Evolutionary conservation across 805 yeast genomes (phyloP).

Genomic region (Candida patagonica): DNA sequence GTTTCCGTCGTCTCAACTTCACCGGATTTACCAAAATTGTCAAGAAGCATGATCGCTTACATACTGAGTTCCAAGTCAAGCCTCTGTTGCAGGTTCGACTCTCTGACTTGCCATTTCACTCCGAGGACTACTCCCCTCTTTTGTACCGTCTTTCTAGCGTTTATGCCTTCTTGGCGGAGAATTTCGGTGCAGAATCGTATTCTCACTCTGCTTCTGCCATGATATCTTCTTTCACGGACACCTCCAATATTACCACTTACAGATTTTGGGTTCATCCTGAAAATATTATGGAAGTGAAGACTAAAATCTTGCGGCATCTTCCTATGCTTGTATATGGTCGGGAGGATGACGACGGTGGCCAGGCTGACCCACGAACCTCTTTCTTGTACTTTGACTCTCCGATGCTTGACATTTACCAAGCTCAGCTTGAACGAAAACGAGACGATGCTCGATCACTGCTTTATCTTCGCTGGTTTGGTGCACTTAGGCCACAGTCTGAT

Average conservation of each 20-base stretch:
- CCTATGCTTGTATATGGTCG: slow-evolving; percentile 78
- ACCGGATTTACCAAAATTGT: slow-evolving; percentile 94
- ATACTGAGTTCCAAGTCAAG: slow-evolving; percentile 78
- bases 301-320: slow-evolving; percentile 85
- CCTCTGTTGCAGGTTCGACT: slow-evolving; percentile 84
- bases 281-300: slow-evolving; percentile 91
- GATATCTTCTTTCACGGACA: slow-evolving; percentile 26
- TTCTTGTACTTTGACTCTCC: slow-evolving; percentile 82
- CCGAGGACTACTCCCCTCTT: slow-evolving; percentile 90
- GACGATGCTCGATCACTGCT: slow-evolving; percentile 58
- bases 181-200: slow-evolving; percentile 34
- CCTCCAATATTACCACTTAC: slow-evolving; percentile 41
- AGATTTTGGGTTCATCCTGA: slow-evolving; percentile 98
- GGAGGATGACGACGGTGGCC: slow-evolving; percentile 29
- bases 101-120: slow-evolving; percentile 80
- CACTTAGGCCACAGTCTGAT: slow-evolving; percentile 63
- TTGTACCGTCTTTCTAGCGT: slow-evolving; percentile 67
- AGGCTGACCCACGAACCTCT: slow-evolving; percentile 71
- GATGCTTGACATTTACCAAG: slow-evolving; percentile 75
- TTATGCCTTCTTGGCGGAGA: slow-evolving; percentile 74
- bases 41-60: slow-evolving; percentile 90
- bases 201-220: slow-evolving; percentile 30
- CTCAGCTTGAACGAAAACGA: slow-evolving; percentile 57
- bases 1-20: slow-evolving; percentile 82
- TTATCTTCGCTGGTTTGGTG: slow-evolving; percentile 87